Conservation (phyloP, 2,329 filamentous ascomycete species). For the Coniochaeta hoffmannii region DNA sequence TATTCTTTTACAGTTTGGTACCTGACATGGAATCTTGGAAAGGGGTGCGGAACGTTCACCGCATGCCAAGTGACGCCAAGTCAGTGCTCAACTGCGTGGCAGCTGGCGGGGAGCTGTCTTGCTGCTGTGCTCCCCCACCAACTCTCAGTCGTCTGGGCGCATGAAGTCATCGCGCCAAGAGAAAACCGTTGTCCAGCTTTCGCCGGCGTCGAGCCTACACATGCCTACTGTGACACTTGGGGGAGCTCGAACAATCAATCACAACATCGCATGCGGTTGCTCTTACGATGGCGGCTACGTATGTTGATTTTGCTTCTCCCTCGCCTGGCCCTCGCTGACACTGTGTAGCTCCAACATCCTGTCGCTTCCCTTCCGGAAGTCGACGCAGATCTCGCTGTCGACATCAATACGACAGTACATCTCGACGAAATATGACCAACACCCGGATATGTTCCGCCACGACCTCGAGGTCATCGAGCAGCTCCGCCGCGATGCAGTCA, state of each 20-base stretch:
- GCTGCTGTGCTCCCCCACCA: not conserved
- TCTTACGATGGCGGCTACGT: not conserved
- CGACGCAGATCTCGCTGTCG: slow-evolving; percentile 69
- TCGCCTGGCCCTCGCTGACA: not conserved
- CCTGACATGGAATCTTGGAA: too few species aligned
- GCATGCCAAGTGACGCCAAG: too few species aligned
- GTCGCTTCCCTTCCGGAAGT: slow-evolving; percentile 81
- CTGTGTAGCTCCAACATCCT: slow-evolving; percentile 49
- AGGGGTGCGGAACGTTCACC: too few species aligned
- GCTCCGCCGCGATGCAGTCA: slow-evolving; percentile 77
- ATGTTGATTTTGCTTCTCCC: not conserved
- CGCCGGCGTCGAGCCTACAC: not conserved
- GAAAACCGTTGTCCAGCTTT: not conserved
- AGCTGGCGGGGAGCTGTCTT: not conserved
- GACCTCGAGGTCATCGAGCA: slow-evolving; percentile 80
- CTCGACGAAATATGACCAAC: slow-evolving; percentile 96
- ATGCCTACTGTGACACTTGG: not conserved
- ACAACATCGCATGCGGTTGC: not conserved
- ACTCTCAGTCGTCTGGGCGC: not conserved
- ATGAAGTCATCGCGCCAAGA: not conserved
- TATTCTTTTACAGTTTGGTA: too few species aligned
- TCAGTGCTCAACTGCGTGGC: too few species aligned
- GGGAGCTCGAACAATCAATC: too few species aligned
- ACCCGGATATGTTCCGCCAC: slow-evolving; percentile 89
- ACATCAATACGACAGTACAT: slow-evolving; percentile 90